Conservation (phyloP, 108 stramenopile genomes). For the Nitzschia sp. region DNA sequence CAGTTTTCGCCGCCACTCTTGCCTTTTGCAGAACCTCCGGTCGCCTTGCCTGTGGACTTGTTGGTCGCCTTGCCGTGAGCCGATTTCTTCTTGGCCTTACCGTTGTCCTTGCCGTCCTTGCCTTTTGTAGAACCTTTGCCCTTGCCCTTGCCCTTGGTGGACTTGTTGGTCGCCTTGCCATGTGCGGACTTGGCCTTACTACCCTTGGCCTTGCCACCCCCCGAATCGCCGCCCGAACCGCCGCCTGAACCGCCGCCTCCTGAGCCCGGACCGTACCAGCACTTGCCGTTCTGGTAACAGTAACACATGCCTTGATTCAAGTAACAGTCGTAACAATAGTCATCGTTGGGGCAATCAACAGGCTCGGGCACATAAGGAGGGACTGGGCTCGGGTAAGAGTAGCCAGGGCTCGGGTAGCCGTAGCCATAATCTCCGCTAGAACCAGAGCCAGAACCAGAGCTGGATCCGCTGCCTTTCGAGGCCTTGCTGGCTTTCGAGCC, state of each 20-base stretch:
- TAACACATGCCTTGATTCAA: background rate
- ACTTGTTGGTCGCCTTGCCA: background rate
- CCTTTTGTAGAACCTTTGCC: background rate
- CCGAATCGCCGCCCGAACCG: background rate
- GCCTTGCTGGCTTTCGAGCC: background rate
- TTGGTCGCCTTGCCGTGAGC: background rate
- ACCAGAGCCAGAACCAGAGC: background rate
- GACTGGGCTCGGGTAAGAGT: background rate
- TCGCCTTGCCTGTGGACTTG: background rate
- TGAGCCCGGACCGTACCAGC: background rate
- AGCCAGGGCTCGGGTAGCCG: background rate
- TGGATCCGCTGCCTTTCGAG: background rate
- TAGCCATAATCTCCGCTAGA: background rate
- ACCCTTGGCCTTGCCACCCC: background rate
- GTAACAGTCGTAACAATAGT: background rate
- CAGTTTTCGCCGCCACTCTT: background rate
- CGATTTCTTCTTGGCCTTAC: background rate
- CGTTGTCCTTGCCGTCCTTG: background rate
- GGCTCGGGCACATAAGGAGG: background rate
- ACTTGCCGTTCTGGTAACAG: background rate
- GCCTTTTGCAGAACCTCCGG: background rate
- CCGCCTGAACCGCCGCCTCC: background rate
- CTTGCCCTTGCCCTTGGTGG: background rate
- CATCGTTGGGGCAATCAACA: background rate
- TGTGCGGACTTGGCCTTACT: background rate